These are phyloP conservation scores for Hericium alpestre DNA, from an alignment of 768 basidiomycete species.

Conservation along the genomic window DNA sequence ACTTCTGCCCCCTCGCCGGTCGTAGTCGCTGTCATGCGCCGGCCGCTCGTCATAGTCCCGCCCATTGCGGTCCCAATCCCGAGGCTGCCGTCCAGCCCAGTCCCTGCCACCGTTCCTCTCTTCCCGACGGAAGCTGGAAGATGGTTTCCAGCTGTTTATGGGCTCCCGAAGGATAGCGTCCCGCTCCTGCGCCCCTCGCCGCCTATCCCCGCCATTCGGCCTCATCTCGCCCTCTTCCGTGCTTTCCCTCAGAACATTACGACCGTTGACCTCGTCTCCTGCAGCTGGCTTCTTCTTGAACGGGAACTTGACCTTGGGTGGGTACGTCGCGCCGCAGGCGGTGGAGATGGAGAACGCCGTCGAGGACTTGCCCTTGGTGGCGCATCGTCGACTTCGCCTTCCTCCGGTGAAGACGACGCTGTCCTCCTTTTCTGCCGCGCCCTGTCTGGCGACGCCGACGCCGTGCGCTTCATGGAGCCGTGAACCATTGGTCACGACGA, in stretches of 20 bases:
- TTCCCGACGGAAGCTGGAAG: background rate
- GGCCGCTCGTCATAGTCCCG: conserved; percentile 27
- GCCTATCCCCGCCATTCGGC: background rate
- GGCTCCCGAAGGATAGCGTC: background rate
- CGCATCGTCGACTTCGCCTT: conserved; percentile 71
- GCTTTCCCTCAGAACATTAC: background rate
- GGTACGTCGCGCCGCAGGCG: conserved; percentile 22
- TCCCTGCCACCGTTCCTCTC: background rate
- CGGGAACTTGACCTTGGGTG: conserved; percentile 56
- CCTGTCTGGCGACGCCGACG: conserved; percentile 41
- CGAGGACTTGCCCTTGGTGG: conserved; percentile 12
- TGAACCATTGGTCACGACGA: conserved; percentile 3
- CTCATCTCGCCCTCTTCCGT: background rate
- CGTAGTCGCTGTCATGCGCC: conserved; percentile 15
- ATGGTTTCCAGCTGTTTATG: background rate
- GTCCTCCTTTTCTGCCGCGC: conserved; percentile 44
- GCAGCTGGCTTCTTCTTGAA: conserved; percentile 45
- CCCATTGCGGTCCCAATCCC: conserved; percentile 33
- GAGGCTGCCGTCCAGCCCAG: background rate
- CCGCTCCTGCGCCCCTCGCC: background rate
- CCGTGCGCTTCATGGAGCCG: conserved; percentile 40
- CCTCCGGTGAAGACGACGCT: conserved; percentile 59
- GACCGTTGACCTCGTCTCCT: background rate
- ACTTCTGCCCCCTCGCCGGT: conserved; percentile 4
- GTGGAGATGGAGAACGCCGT: conserved; percentile 11